Evolutionary conservation across 176 grass and related monocot species (phyloP).

Genomic region (Aegilops speltoides): DNA sequence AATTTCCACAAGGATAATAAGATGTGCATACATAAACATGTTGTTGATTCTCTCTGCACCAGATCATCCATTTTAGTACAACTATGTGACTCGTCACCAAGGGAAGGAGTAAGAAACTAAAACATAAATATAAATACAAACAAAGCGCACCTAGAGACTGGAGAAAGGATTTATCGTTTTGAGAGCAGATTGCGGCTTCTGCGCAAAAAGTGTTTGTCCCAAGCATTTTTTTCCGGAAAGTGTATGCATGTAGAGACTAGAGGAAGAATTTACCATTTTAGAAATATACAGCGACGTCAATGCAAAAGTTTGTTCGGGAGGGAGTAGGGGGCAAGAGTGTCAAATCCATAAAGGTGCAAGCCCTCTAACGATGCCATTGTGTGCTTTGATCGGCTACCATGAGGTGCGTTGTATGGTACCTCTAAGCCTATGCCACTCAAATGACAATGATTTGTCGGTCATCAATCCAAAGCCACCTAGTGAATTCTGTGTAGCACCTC

Average conservation of each 20-base stretch:
- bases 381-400: neutral
- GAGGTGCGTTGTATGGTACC: neutral
- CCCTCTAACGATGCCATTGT: conserved; percentile 35
- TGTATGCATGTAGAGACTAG: neutral
- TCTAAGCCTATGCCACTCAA: neutral
- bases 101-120: neutral
- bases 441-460: neutral
- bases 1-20: neutral
- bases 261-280: neutral
- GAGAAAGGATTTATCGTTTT: neutral
- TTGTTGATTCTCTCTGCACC: neutral
- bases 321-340: neutral
- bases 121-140: neutral
- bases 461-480: neutral
- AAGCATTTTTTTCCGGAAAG: neutral
- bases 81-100: neutral
- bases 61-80: neutral
- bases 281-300: rapidly evolving
- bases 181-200: neutral
- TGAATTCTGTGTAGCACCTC: neutral
- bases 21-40: neutral
- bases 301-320: neutral
- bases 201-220: neutral
- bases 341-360: conserved; percentile 28
- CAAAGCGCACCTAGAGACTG: neutral